Conservation (phyloP, 257 asterid species). For the Nicotiana noctiflora region DNA sequence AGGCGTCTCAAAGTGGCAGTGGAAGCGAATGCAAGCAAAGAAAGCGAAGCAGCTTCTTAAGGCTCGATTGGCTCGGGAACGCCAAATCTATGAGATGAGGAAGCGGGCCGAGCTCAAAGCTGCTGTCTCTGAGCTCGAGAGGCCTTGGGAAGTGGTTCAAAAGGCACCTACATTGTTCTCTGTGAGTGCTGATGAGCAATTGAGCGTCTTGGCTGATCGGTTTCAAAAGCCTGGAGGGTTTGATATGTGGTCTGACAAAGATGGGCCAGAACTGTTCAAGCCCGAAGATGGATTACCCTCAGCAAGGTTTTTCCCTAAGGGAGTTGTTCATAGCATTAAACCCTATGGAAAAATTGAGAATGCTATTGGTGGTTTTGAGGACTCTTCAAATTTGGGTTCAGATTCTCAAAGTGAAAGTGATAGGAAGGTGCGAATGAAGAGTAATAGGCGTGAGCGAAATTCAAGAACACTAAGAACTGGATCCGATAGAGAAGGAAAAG, state of each 20-base stretch:
- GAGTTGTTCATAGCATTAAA: conserved; percentile 72
- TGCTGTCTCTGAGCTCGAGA: conserved; percentile 87
- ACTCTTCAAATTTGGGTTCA: conserved; percentile 14
- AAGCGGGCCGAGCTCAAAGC: conserved; percentile 95
- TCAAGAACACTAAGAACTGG: conserved; percentile 11
- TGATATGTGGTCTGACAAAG: conserved; percentile 88
- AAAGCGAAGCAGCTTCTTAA: conserved; percentile 79
- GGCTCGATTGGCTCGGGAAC: conserved; percentile 83
- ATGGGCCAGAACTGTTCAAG: conserved; percentile 85
- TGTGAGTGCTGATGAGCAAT: conserved; percentile 84
- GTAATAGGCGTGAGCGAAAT: conserved; percentile 11
- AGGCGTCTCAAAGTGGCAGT: conserved; percentile 95
- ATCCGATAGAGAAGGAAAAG: conserved; percentile 20
- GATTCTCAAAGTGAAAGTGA: conserved; percentile 3
- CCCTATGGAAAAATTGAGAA: conserved; percentile 50
- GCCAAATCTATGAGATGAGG: conserved; percentile 89
- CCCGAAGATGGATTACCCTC: conserved; percentile 48
- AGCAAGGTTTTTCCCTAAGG: conserved; percentile 83
- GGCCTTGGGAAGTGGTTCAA: conserved; percentile 89
- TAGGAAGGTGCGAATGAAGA: conserved; percentile 9
- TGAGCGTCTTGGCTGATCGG: conserved; percentile 90
- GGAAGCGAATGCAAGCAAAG: conserved; percentile 93
- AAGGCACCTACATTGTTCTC: conserved; percentile 86
- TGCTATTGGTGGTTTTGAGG: conserved; percentile 10
- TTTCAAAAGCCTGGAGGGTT: conserved; percentile 95